A percentile compares a stretch with the other conserved stretches of the same genome.
Evolutionary conservation across 202 grass and related monocot genomes (phyloP).

Genomic region (Hordeum pubiflorum): DNA sequence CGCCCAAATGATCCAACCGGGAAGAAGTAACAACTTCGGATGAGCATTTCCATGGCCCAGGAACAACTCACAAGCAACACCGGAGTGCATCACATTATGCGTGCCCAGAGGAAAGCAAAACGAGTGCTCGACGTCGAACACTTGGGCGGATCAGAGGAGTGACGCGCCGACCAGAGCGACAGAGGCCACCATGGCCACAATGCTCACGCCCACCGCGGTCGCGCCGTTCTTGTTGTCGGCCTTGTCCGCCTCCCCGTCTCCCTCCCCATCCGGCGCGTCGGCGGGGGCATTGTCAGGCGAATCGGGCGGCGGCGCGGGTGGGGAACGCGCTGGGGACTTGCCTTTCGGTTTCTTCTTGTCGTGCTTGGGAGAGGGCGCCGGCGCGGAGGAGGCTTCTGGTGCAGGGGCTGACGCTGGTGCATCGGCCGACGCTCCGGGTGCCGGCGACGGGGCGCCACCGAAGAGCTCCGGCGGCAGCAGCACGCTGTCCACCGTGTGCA

Average conservation of each 20-base stretch:
- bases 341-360: constrained; percentile 40
- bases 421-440: constrained; percentile 23
- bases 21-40: constrained; percentile 1
- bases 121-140: constrained; percentile 10
- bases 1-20: not conserved
- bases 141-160: constrained; percentile 35
- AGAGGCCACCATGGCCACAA: constrained; percentile 8
- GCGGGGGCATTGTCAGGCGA: constrained; percentile 47
- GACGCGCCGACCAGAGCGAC: constrained; percentile 12
- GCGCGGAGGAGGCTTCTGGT: constrained; percentile 25
- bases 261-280: constrained; percentile 32
- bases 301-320: constrained; percentile 45
- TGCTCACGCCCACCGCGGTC: not conserved
- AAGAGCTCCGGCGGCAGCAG: constrained; percentile 66
- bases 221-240: constrained; percentile 19
- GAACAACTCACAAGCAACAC: constrained; percentile 28
- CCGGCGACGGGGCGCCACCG: constrained; percentile 46
- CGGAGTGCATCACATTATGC: constrained; percentile 23
- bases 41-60: constrained; percentile 21
- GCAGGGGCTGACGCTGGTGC: constrained; percentile 20
- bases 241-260: constrained; percentile 36
- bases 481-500: constrained; percentile 75
- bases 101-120: not conserved
- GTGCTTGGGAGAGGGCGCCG: constrained; percentile 28
- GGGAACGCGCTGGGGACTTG: constrained; percentile 36